Evolutionary conservation across 768 basidiomycete genomes (phyloP).

Genomic region (Coprinopsis cinerea): DNA sequence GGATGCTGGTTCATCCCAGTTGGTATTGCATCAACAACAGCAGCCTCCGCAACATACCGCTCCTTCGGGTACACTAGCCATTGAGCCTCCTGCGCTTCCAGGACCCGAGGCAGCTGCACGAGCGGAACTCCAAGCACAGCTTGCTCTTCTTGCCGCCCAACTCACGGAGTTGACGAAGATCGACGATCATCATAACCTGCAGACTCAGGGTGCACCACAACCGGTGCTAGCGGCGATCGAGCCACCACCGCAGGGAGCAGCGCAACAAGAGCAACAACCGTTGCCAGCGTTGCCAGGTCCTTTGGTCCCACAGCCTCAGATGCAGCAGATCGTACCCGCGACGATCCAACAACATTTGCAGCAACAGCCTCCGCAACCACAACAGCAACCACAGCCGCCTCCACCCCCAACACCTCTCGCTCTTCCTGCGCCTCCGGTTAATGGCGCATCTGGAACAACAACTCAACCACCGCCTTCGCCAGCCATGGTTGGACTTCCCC

Average conservation of each 20-base stretch:
- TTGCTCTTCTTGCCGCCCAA: slow-evolving; percentile 69
- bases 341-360: too few relatives aligned
- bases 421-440: neutral
- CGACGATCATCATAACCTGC: too few relatives aligned
- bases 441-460: neutral
- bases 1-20: slow-evolving; percentile 4
- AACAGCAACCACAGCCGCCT: neutral
- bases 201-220: slow-evolving; percentile 1
- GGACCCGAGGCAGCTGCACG: slow-evolving; percentile 31
- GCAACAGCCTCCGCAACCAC: neutral
- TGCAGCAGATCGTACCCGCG: too few relatives aligned
- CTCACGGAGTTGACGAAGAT: slow-evolving; percentile 58
- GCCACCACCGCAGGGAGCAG: neutral
- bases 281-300: neutral
- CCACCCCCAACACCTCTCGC: neutral
- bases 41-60: slow-evolving; percentile 5
- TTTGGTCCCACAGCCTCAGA: neutral
- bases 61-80: slow-evolving; percentile 3
- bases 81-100: neutral
- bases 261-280: slow-evolving; percentile 2
- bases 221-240: neutral
- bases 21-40: slow-evolving; percentile 9
- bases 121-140: slow-evolving; percentile 66
- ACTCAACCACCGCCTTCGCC: neutral
- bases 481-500: neutral